Percentiles rank a stretch among this genome's conserved stretches.
Conservation (phyloP, 495 filamentous ascomycete genomes). For the Astrothelium macrocarpum region DNA sequence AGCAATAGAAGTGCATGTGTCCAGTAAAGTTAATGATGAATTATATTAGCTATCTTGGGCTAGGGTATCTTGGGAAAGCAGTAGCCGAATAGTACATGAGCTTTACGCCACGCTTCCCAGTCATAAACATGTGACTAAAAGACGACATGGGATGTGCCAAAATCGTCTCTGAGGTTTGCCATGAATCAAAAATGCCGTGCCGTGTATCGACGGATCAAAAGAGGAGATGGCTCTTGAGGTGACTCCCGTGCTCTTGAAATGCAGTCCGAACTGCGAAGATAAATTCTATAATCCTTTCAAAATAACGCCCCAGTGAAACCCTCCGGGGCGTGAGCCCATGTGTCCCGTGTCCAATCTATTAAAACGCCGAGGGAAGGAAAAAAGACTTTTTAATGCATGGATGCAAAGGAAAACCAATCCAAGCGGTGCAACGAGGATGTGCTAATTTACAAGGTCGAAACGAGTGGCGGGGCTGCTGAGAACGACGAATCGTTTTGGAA, state of each 20-base stretch:
- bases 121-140: neutral
- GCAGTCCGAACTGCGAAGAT: conserved; percentile 3
- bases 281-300: neutral
- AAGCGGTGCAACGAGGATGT: neutral
- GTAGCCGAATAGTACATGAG: neutral
- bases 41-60: neutral
- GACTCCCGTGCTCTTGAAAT: neutral
- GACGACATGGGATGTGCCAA: neutral
- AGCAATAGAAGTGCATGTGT: neutral
- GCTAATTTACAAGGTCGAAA: neutral
- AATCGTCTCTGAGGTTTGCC: neutral
- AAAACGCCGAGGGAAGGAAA: neutral
- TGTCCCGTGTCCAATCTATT: neutral
- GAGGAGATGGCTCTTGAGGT: neutral
- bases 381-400: neutral
- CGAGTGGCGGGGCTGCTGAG: neutral
- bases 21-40: neutral
- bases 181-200: neutral
- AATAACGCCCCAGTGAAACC: neutral
- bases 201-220: neutral
- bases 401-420: neutral
- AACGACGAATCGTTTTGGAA: neutral
- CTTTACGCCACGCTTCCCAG: neutral
- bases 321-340: neutral
- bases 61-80: conserved; percentile 5